Evolutionary conservation across 2,329 filamentous ascomycete genomes (phyloP), one percentile per base, ranked within the genome.

Genomic region (Didymella sp.): DNA sequence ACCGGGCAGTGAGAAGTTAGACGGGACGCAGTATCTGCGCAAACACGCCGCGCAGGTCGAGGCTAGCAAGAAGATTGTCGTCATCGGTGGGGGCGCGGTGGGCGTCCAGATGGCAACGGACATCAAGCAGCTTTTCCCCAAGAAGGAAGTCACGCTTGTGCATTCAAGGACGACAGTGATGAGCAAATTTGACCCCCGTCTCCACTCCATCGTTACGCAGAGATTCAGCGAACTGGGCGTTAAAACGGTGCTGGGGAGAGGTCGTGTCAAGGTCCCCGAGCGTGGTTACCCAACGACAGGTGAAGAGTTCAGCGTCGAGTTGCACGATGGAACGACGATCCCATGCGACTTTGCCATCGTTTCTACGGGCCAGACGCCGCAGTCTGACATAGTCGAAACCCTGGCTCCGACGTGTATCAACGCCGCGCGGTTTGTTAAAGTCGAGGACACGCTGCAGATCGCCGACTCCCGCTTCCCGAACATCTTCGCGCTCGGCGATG

Each of bases 401-500:
- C 68, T 85, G 6, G 78, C 79, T 1, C 79, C 82, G 0, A 52
- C 66, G 0, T 74, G 78, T 3, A 78, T 86, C 51, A 78, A 81
- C 0, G 53, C 54, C 19, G 61, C 72, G 3, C 79, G 81, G 1
- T 79, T 82, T 55, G 81, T 88, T 62, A 76, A 76, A 1, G 83
- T 89, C 22, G 80, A 81, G 45, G 77, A 81, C 0, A 86, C 82
- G 0, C 76, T 89, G 28, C 86, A 89, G 59, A 76, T 89, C 13
- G 66, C 73, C 7, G 81, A 84, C 61, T 72, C 78, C 2, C 56
- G 60, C 0, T 76, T 82, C 8, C 77, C 80, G 1, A 81, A 85
- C 58, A 77, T 89, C 2, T 89, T 86, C 63, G 84, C 83, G 1
- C 81, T 85, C n/a, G 87, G 87, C 17, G 87, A 89, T 60, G 84